These are phyloP conservation scores for Cryptococcus amylolentus DNA, from an alignment of 1,284 basidiomycete genomes.

Conservation along the genomic window DNA sequence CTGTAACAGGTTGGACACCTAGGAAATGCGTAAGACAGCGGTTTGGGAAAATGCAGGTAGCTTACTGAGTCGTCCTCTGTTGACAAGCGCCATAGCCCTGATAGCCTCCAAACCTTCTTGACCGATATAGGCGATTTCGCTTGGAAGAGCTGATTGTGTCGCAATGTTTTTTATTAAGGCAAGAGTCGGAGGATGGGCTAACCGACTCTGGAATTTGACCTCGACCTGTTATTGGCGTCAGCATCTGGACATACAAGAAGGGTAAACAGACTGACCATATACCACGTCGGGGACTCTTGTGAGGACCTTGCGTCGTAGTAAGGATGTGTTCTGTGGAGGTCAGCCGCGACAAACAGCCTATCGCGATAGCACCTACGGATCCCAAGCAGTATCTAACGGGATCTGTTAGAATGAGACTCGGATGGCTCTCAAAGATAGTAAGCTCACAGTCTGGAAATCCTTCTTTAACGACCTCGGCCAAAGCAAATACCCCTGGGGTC, in stretches of 20 bases:
- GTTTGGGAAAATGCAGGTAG: background rate
- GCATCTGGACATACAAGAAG: background rate
- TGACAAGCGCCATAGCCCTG: slow-evolving; percentile 73
- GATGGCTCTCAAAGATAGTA: background rate
- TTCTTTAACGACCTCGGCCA: slow-evolving; percentile 76
- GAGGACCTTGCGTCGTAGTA: slow-evolving; percentile 87
- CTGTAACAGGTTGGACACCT: slow-evolving; percentile 65
- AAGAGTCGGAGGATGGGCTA: slow-evolving; percentile 73
- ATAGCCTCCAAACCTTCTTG: slow-evolving; percentile 57
- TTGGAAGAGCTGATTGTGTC: slow-evolving; percentile 48
- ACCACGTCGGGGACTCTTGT: slow-evolving; percentile 77
- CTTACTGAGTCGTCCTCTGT: slow-evolving; percentile 79
- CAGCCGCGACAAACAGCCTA: background rate
- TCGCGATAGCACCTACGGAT: slow-evolving; percentile 56
- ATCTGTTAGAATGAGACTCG: background rate
- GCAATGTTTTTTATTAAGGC: slow-evolving; percentile 68
- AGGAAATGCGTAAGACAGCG: background rate
- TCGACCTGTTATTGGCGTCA: slow-evolving; percentile 58
- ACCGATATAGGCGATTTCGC: slow-evolving; percentile 63
- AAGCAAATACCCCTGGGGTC: slow-evolving; percentile 76
- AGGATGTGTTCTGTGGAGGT: slow-evolving; percentile 62
- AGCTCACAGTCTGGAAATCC: slow-evolving; percentile 83
- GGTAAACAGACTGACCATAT: slow-evolving; percentile 55
- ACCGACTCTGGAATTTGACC: slow-evolving; percentile 65
- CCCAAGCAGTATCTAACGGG: slow-evolving; percentile 77